phyloP scores from a whole-genome alignment of 179 eudicot genomes.

The Beta corolliflora region DNA sequence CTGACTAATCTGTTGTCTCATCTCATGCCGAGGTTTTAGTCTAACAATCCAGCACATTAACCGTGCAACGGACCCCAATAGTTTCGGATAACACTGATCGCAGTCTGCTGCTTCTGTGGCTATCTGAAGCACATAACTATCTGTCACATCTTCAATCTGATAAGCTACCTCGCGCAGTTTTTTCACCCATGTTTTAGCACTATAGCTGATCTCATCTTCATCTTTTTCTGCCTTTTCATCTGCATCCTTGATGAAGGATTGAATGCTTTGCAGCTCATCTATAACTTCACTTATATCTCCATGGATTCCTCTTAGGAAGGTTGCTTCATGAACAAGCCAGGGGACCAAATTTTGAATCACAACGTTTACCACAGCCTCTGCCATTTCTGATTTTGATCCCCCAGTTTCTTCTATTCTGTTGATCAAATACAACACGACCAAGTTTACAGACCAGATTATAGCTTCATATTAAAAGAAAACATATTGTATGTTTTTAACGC shows the following conservation, averaged over 20 bases:
- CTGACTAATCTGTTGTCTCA: slow-evolving; percentile 1
- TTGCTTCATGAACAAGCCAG: slow-evolving; percentile 17
- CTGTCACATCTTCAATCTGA: slow-evolving; percentile 25
- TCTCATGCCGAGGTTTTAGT: slow-evolving; percentile 10
- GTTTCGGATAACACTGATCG: not conserved
- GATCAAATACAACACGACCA: no score
- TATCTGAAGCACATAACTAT: slow-evolving; percentile 23
- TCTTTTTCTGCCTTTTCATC: slow-evolving; percentile 16
- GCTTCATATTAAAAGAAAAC: no score
- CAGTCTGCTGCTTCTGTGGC: slow-evolving; percentile 7
- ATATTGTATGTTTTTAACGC: no score
- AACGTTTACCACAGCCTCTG: slow-evolving; percentile 22
- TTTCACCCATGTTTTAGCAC: slow-evolving; percentile 17
- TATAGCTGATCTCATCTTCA: not conserved
- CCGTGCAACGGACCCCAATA: not conserved
- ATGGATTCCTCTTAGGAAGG: slow-evolving; percentile 19
- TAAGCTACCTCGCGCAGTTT: slow-evolving; percentile 27
- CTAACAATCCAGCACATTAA: not conserved
- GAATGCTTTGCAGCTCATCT: slow-evolving; percentile 25
- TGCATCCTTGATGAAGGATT: slow-evolving; percentile 18
- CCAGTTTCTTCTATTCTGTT: no score
- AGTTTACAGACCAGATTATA: no score
- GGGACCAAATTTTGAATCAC: slow-evolving; percentile 18
- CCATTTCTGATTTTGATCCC: slow-evolving; percentile 9
- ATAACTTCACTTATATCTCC: slow-evolving; percentile 13